These are phyloP conservation scores for Paecilomyces variotii DNA, from an alignment of 2,329 filamentous ascomycete species.

Conservation along the genomic window DNA sequence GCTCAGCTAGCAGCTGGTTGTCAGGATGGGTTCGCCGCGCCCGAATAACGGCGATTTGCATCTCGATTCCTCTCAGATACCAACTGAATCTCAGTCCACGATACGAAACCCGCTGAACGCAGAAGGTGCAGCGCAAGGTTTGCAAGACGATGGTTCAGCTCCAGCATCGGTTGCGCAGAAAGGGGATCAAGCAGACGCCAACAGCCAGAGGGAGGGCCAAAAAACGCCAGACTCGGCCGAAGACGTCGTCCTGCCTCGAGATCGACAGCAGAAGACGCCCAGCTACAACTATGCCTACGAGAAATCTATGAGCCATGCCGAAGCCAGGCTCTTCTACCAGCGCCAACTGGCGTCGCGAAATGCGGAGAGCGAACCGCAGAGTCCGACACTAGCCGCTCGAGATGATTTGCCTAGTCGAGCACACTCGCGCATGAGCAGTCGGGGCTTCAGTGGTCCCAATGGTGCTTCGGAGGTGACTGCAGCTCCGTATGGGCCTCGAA, in stretches of 20 bases:
- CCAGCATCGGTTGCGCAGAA: not conserved
- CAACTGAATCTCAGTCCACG: not conserved
- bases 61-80: not conserved
- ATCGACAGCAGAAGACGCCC: constrained; percentile 59
- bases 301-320: constrained; percentile 86
- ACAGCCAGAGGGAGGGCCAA: constrained; percentile 3
- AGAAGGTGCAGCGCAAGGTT: not conserved
- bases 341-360: constrained; percentile 57
- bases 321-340: constrained; percentile 95
- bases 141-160: not conserved
- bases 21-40: not conserved
- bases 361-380: constrained; percentile 27
- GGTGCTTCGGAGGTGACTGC: constrained; percentile 8
- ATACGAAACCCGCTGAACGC: not conserved
- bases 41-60: not conserved
- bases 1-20: not conserved
- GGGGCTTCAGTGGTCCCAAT: constrained; percentile 4
- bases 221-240: constrained; percentile 4
- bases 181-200: not conserved
- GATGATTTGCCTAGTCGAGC: constrained; percentile 2
- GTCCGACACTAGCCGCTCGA: constrained; percentile 17
- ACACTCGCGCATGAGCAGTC: constrained; percentile 13
- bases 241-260: constrained; percentile 28
- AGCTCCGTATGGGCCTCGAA: constrained; percentile 10
- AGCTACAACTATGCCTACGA: constrained; percentile 92